Evolutionary conservation across 1,139 yeast species (phyloP).

Genomic region (Suhomyces bribrorum): DNA sequence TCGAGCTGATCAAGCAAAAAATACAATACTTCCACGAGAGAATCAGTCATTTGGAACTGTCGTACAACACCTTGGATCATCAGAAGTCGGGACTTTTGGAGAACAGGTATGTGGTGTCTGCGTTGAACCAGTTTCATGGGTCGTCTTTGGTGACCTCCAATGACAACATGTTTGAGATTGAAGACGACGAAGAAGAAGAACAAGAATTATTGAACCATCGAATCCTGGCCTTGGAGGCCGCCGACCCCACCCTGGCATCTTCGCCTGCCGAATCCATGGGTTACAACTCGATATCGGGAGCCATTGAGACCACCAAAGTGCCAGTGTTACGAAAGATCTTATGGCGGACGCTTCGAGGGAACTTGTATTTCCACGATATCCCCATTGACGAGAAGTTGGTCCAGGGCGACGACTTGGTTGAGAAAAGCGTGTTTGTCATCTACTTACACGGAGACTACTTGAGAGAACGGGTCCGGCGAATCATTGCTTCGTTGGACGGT

Average conservation of each 20-base stretch:
- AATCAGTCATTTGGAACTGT: slow-evolving; percentile 25
- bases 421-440: slow-evolving; percentile 75
- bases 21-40: slow-evolving; percentile 19
- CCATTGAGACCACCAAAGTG: slow-evolving; percentile 46
- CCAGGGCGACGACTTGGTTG: slow-evolving; percentile 45
- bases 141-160: slow-evolving; percentile 11
- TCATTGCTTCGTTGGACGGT: slow-evolving; percentile 86
- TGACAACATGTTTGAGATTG: slow-evolving; percentile 9
- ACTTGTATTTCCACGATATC: slow-evolving; percentile 49
- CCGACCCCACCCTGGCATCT: slow-evolving; percentile 8
- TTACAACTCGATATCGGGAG: slow-evolving; percentile 52
- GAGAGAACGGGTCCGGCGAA: slow-evolving; percentile 64
- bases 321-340: slow-evolving; percentile 51
- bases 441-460: slow-evolving; percentile 86
- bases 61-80: slow-evolving; percentile 20
- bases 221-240: slow-evolving; percentile 31
- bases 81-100: slow-evolving; percentile 19
- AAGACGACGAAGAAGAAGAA: slow-evolving; percentile 26
- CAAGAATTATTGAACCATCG: slow-evolving; percentile 33
- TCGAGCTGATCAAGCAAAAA: slow-evolving; percentile 19
- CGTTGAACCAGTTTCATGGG: slow-evolving; percentile 21
- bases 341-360: slow-evolving; percentile 59
- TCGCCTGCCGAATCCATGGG: slow-evolving; percentile 48
- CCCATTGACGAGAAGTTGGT: slow-evolving; percentile 46
- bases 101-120: slow-evolving; percentile 23